A percentile compares a stretch with the other conserved stretches of the same genome.
phyloP scores from a whole-genome alignment of 495 filamentous ascomycete species.

The Bathelium albidoporum region DNA sequence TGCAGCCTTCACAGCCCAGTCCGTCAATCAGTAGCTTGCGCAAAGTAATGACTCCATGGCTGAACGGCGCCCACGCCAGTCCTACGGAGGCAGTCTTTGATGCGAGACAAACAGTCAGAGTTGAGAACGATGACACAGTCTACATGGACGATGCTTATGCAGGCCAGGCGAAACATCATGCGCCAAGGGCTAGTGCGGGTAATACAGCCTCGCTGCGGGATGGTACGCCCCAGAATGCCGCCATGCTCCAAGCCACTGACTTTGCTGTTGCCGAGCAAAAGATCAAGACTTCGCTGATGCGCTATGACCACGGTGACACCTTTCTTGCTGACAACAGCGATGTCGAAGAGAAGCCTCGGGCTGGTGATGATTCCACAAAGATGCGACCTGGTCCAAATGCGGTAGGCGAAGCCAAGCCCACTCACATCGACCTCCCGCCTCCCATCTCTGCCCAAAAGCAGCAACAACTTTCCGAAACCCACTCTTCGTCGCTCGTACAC shows the following conservation, averaged over 20 bases:
- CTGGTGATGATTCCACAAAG: not conserved
- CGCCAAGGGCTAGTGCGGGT: not conserved
- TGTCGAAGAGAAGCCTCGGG: slow-evolving; percentile 3
- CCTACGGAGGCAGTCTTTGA: slow-evolving; percentile 18
- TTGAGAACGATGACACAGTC: slow-evolving; percentile 16
- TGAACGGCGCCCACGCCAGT: slow-evolving; percentile 31
- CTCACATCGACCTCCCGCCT: slow-evolving; percentile 14
- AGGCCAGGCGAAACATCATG: not conserved
- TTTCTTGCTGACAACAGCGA: slow-evolving; percentile 11
- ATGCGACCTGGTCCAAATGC: not conserved
- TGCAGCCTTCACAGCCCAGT: slow-evolving; percentile 44
- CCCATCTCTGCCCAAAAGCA: not conserved
- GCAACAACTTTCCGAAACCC: not conserved
- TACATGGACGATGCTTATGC: slow-evolving; percentile 9
- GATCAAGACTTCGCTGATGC: slow-evolving; percentile 7
- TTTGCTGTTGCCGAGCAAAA: not conserved
- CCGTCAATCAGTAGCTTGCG: slow-evolving; percentile 75
- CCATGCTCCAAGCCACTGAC: not conserved
- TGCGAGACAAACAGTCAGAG: slow-evolving; percentile 16
- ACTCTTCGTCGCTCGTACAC: not conserved
- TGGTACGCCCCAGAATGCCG: not conserved
- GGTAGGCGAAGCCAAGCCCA: slow-evolving; percentile 9
- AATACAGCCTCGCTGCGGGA: not conserved
- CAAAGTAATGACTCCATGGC: slow-evolving; percentile 82
- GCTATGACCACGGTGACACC: slow-evolving; percentile 7